Evolutionary conservation across 129 eudicot species (phyloP).

Genomic region (Helianthus tuberosus): DNA sequence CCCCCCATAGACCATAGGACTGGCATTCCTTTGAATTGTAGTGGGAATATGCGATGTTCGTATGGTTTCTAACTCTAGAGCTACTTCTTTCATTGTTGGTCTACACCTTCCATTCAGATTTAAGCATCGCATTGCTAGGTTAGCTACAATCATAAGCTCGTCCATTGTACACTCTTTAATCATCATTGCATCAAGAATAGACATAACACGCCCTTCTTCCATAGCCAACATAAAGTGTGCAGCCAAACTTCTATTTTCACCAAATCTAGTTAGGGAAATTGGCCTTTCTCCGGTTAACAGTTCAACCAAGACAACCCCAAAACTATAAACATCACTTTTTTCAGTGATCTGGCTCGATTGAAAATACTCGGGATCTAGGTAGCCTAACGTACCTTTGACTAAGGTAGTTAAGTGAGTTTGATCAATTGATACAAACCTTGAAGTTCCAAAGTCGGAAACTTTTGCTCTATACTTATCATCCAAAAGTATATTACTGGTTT

Average conservation of each 20-base stretch:
- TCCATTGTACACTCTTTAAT: constrained; percentile 1
- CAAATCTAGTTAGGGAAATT: constrained; percentile 10
- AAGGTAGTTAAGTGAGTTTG: constrained; percentile 32
- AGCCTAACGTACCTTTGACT: constrained; percentile 36
- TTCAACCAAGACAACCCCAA: constrained; percentile 33
- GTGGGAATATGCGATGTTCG: too few species aligned
- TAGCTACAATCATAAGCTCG: too few species aligned
- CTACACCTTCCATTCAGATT: too few species aligned
- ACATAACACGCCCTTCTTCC: constrained; percentile 22
- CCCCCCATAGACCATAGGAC: too few species aligned
- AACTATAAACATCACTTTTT: constrained; percentile 34
- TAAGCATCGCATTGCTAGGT: too few species aligned
- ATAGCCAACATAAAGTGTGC: constrained; percentile 17
- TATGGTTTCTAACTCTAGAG: too few species aligned
- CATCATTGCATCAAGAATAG: constrained; percentile 20
- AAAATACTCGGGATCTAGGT: constrained; percentile 35
- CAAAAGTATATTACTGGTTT: constrained; percentile 35
- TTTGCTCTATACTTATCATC: constrained; percentile 38
- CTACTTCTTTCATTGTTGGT: too few species aligned
- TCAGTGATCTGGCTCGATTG: constrained; percentile 26
- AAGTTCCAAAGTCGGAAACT: constrained; percentile 37
- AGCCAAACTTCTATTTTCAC: constrained; percentile 13
- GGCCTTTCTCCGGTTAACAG: constrained; percentile 27
- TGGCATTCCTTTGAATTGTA: too few species aligned
- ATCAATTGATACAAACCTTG: constrained; percentile 24